Conservation (phyloP, 1,284 basidiomycete genomes). For the Entoloma clypeatum region DNA sequence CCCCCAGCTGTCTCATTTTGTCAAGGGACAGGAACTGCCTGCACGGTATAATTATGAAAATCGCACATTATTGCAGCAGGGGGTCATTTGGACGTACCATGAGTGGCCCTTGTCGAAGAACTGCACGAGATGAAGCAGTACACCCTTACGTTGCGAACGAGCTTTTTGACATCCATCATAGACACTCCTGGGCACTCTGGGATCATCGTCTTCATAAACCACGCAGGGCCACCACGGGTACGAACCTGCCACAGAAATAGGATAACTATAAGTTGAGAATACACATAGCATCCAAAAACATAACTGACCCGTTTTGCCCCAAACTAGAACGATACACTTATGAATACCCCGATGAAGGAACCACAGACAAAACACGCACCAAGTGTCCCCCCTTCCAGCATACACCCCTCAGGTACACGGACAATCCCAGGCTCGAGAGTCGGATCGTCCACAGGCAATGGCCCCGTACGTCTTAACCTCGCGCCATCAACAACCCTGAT, state of each 20-base stretch:
- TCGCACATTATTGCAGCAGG: not conserved
- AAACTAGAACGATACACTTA: slow-evolving; percentile 39
- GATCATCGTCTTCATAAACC: slow-evolving; percentile 49
- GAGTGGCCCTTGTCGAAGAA: slow-evolving; percentile 63
- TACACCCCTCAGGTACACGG: slow-evolving; percentile 27
- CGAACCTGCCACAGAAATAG: slow-evolving; percentile 35
- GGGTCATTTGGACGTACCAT: slow-evolving; percentile 43
- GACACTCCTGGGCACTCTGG: slow-evolving; percentile 48
- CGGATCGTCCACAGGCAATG: slow-evolving; percentile 14
- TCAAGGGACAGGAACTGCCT: slow-evolving; percentile 53
- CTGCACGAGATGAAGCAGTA: slow-evolving; percentile 49
- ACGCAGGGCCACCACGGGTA: slow-evolving; percentile 70
- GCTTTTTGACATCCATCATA: slow-evolving; percentile 30
- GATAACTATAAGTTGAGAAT: not conserved
- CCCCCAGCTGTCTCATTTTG: slow-evolving; percentile 52
- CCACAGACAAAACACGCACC: slow-evolving; percentile 33
- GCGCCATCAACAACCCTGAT: slow-evolving; percentile 16
- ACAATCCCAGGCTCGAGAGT: slow-evolving; percentile 22
- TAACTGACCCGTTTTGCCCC: slow-evolving; percentile 62
- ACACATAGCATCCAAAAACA: not conserved
- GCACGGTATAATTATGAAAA: slow-evolving; percentile 7
- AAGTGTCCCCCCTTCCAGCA: slow-evolving; percentile 47
- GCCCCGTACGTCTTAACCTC: slow-evolving; percentile 28
- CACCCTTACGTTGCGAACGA: slow-evolving; percentile 30
- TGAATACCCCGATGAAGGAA: slow-evolving; percentile 4